Evolutionary conservation across 2,329 filamentous ascomycete genomes (phyloP).

Genomic region (Nigrospora sphaerica): DNA sequence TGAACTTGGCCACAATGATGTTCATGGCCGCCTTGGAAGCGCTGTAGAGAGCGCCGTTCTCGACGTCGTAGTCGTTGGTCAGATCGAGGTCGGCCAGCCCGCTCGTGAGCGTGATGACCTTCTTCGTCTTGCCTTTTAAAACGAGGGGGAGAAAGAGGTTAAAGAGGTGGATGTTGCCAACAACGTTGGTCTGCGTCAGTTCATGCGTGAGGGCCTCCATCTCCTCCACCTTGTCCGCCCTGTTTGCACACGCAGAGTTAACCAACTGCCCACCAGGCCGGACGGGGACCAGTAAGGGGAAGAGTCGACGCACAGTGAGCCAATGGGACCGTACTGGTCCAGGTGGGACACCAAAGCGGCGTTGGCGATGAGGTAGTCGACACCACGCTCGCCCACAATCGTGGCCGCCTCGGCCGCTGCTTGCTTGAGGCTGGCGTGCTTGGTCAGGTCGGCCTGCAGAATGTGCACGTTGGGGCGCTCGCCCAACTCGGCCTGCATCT

Average conservation of each 20-base stretch:
- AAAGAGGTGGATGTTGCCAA: slow-evolving; percentile 43
- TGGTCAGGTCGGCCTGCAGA: slow-evolving; percentile 35
- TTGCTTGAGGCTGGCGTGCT: slow-evolving; percentile 26
- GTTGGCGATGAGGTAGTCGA: slow-evolving; percentile 48
- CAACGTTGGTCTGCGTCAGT: slow-evolving; percentile 32
- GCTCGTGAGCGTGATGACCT: slow-evolving; percentile 41
- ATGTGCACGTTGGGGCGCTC: slow-evolving; percentile 33
- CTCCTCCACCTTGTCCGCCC: too few species aligned
- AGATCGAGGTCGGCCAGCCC: slow-evolving; percentile 35
- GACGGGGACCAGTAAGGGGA: too few species aligned
- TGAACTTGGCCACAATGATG: slow-evolving; percentile 27
- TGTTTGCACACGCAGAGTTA: too few species aligned
- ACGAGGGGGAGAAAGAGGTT: slow-evolving; percentile 45
- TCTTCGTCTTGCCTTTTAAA: slow-evolving; percentile 40
- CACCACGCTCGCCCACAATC: slow-evolving; percentile 21
- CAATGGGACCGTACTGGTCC: slow-evolving; percentile 15
- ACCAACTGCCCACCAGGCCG: too few species aligned
- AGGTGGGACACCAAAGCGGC: slow-evolving; percentile 27
- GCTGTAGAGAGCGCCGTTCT: slow-evolving; percentile 37
- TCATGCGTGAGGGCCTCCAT: too few species aligned
- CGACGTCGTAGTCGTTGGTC: slow-evolving; percentile 13
- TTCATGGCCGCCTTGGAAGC: slow-evolving; percentile 23
- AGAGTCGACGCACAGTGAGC: too few species aligned
- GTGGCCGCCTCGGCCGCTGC: slow-evolving; percentile 13
- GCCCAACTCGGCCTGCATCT: slow-evolving; percentile 29